A percentile compares a stretch with the other conserved stretches of the same genome.
These are phyloP conservation scores for Amanita rubescens DNA, from an alignment of 768 basidiomycete species.

Conservation along the genomic window DNA sequence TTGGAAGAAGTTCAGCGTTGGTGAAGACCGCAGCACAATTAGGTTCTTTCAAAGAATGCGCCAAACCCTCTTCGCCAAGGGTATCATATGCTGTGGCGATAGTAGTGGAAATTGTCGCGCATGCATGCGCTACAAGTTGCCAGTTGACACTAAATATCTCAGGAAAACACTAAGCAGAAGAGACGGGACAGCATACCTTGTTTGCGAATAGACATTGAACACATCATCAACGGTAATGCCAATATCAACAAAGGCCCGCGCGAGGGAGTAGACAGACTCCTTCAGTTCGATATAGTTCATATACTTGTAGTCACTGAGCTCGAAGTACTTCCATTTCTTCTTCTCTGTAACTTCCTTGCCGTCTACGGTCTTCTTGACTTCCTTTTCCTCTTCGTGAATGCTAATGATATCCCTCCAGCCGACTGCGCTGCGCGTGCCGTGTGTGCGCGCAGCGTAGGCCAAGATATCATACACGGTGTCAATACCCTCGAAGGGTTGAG, in stretches of 20 bases:
- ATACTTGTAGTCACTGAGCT: conserved; percentile 86
- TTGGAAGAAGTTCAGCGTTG: conserved; percentile 84
- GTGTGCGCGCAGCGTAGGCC: conserved; percentile 62
- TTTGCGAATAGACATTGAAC: conserved; percentile 87
- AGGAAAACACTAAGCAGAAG: neutral
- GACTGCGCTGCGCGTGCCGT: conserved; percentile 67
- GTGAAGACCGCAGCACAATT: conserved; percentile 82
- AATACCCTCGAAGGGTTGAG: conserved; percentile 65
- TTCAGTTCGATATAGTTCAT: conserved; percentile 66
- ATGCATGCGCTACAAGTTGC: conserved; percentile 84
- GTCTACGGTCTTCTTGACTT: conserved; percentile 74
- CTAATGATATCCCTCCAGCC: conserved; percentile 73
- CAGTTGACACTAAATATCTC: conserved; percentile 55
- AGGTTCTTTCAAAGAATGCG: conserved; percentile 84
- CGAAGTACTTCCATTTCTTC: conserved; percentile 96
- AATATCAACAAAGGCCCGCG: conserved; percentile 64
- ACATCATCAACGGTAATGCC: conserved; percentile 63
- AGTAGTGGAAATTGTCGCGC: conserved; percentile 65
- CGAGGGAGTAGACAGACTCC: conserved; percentile 55
- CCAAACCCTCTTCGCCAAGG: conserved; percentile 80
- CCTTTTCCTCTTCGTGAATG: conserved; percentile 81
- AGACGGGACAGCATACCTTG: conserved; percentile 44
- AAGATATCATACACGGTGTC: conserved; percentile 79
- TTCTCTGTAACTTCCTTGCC: conserved; percentile 81
- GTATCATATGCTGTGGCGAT: conserved; percentile 97